A percentile compares a stretch with the other conserved stretches of the same genome.
phyloP scores from a whole-genome alignment of 1,139 yeast species.

The Zhuliangozyma parablackwelliae region DNA sequence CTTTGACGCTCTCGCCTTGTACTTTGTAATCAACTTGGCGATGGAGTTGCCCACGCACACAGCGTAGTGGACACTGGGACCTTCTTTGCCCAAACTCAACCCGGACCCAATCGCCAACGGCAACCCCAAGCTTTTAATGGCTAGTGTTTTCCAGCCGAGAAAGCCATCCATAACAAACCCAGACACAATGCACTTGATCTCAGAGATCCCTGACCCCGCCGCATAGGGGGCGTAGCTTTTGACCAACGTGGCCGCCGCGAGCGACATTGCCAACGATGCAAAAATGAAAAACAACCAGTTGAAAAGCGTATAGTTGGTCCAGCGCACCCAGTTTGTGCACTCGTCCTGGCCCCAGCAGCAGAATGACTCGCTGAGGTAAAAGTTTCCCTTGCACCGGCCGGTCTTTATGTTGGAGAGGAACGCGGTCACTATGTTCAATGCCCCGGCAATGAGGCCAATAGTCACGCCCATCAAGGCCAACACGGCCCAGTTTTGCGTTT shows the following conservation, averaged over 20 bases:
- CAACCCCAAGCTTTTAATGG: conserved; percentile 72
- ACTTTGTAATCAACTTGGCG: conserved; percentile 47
- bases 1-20: conserved; percentile 44
- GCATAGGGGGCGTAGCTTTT: conserved; percentile 78
- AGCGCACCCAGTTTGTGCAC: conserved; percentile 54
- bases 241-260: conserved; percentile 65
- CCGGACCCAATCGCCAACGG: conserved; percentile 88
- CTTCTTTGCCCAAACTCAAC: conserved; percentile 77
- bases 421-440: conserved; percentile 75
- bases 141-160: conserved; percentile 66
- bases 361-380: conserved; percentile 68
- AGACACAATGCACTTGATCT: conserved; percentile 89
- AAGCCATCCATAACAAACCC: conserved; percentile 84
- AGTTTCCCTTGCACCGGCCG: conserved; percentile 70
- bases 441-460: conserved; percentile 81
- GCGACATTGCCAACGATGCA: conserved; percentile 60
- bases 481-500: conserved; percentile 70
- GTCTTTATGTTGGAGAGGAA: conserved; percentile 76
- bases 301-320: conserved; percentile 42
- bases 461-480: conserved; percentile 68
- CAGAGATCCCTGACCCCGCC: conserved; percentile 96
- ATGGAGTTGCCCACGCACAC: conserved; percentile 73
- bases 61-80: conserved; percentile 84
- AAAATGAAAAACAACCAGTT: conserved; percentile 58
- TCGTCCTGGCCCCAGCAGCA: conserved; percentile 73